Percentiles rank a stretch among this genome's conserved stretches.
Evolutionary conservation across 2,329 filamentous ascomycete species (phyloP).

Genomic region (Escovopsis sp.): DNA sequence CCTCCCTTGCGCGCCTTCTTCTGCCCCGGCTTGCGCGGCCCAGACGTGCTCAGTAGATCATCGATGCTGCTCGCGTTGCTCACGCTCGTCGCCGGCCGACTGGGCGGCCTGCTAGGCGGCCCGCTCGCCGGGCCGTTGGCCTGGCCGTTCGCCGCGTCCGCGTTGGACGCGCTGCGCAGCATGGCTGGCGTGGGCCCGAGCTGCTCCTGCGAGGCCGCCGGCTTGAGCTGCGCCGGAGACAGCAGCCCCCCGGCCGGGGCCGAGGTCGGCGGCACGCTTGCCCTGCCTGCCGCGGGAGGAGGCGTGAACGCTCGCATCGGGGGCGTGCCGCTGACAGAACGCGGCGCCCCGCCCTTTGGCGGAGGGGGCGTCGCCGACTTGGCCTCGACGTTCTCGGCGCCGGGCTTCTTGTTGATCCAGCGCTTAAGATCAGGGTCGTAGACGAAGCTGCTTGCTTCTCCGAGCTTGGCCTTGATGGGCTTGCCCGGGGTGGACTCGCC

Average conservation of each 20-base stretch:
- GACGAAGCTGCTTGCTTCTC: conserved; percentile 83
- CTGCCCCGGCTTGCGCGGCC: conserved; percentile 47
- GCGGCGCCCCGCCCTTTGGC: conserved; percentile 41
- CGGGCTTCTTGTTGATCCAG: conserved; percentile 94
- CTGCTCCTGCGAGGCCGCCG: conserved; percentile 22
- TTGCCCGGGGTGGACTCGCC: conserved; percentile 37
- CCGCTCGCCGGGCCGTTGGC: conserved; percentile 38
- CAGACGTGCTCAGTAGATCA: conserved; percentile 67
- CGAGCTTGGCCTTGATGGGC: conserved; percentile 82
- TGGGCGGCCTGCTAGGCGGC: conserved; percentile 39
- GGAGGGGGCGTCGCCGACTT: conserved; percentile 64
- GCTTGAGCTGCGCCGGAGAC: conserved; percentile 18
- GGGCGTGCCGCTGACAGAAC: conserved; percentile 38
- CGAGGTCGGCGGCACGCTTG: conserved; percentile 19
- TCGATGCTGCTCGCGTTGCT: conserved; percentile 92
- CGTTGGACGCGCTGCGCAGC: conserved; percentile 33
- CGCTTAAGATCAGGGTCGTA: conserved; percentile 94
- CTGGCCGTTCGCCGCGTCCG: conserved; percentile 25
- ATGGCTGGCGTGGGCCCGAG: conserved; percentile 17
- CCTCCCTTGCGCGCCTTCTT: conserved; percentile 70
- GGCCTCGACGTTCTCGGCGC: conserved; percentile 44
- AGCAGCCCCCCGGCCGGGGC: conserved; percentile 9
- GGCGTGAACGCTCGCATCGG: conserved; percentile 26
- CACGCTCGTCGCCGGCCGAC: conserved; percentile 63
- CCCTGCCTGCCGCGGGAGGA: conserved; percentile 15